Base-by-base conservation (phyloP, 768 basidiomycete species). In the Tulasnella sp. region DNA sequence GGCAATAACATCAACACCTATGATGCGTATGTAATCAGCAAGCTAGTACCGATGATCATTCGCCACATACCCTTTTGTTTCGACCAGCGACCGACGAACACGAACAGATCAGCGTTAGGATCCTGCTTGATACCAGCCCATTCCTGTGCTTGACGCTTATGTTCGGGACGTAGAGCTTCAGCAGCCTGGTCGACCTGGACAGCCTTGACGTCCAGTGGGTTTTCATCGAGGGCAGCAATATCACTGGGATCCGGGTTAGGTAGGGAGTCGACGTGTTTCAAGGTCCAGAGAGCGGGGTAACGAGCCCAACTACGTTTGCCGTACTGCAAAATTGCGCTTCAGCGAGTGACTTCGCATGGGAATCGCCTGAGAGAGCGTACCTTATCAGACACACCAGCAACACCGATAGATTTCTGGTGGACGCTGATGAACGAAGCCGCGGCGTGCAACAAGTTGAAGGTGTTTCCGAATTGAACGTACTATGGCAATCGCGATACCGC, bases 401-500 rank as follows among this genome's bases (percentile, higher is more conserved):
- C 92, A 67, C 92, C 92, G 31, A 94, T 66, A 62, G 83, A 86
- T 74, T 91, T 94, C 68, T 96, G 92, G 68, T 96, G 92, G 29
- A 79, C 77, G 60, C 86, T 88, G 71, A 96, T 91, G 70, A 84
- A 96, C 23, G 86, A 87, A 1, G 92, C 92, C 4, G 82, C 92
- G 21, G 92, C 91, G 65, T 96, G 92, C 23, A 96, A 76, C 65
- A 96, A 72, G 69, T 96, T 96, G 75, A 96, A 96, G 8, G 92
- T 96, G 74, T 96, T 96, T 61, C 92, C 92, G 68, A 96, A 96
- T 70, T 96, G 92, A 41, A 96, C 89, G 66, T 96, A 96, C 64
- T 67, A 48, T 5, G 43, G 29, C 2, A n/a, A n/a, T n/a, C 14
- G 3, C 23, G 12, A 35, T 9, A 23, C 39, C 27, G 39, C 40